Conservation (phyloP, 1,284 basidiomycete genomes). For the Hemileia vastatrix region DNA sequence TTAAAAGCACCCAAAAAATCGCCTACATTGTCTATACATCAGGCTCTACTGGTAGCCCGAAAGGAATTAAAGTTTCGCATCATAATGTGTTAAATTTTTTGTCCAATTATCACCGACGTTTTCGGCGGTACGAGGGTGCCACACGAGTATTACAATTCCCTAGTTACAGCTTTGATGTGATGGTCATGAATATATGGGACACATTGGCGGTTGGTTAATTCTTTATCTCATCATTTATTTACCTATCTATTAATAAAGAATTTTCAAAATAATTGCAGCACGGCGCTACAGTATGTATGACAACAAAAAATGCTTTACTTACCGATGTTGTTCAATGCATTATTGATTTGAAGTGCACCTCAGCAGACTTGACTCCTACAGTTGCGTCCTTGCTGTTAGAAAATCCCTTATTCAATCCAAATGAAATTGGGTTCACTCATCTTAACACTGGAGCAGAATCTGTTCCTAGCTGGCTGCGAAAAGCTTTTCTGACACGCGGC, state of each 20-base stretch:
- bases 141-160: constrained; percentile 33
- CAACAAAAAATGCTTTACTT: constrained; percentile 27
- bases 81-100: constrained; percentile 29
- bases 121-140: constrained; percentile 25
- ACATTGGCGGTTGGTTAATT: background rate
- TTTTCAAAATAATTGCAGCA: constrained; percentile 18
- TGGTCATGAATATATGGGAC: constrained; percentile 36
- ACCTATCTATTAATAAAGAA: too few relatives aligned
- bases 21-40: constrained; percentile 34
- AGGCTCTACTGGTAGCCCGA: constrained; percentile 32
- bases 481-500: constrained; percentile 29
- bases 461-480: constrained; percentile 29
- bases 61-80: constrained; percentile 30
- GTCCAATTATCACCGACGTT: constrained; percentile 29
- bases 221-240: background rate
- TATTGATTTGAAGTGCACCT: constrained; percentile 26
- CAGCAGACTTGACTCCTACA: constrained; percentile 33
- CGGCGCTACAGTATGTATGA: constrained; percentile 32
- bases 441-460: constrained; percentile 33
- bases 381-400: constrained; percentile 29
- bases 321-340: constrained; percentile 28
- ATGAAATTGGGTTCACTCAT: background rate
- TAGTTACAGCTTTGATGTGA: constrained; percentile 32
- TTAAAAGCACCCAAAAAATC: too few relatives aligned
- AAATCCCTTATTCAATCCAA: constrained; percentile 27